Conservation (phyloP, 139 green algal species). For the Microglena sp. region DNA sequence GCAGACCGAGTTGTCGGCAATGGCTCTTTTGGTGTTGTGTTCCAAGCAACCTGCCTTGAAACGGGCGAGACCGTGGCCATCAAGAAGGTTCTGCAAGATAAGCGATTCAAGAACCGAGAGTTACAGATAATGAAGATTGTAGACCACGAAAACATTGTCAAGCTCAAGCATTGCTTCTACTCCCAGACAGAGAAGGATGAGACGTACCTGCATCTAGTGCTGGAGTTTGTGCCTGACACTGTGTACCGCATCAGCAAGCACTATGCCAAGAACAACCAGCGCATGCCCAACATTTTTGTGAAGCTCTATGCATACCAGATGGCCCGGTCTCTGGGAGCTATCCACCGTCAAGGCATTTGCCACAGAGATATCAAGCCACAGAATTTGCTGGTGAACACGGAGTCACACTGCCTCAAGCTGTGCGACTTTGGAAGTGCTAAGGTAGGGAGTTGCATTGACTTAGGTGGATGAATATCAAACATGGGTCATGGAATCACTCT, state of each 20-base stretch:
- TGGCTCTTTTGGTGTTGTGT: slow-evolving; percentile 97
- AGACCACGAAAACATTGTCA: slow-evolving; percentile 93
- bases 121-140: slow-evolving; percentile 98
- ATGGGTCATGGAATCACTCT: slow-evolving; percentile 17
- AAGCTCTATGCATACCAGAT: slow-evolving; percentile 96
- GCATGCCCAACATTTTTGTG: slow-evolving; percentile 87
- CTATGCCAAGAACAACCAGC: slow-evolving; percentile 86
- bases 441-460: slow-evolving; percentile 67
- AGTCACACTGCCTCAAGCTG: slow-evolving; percentile 90
- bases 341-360: slow-evolving; percentile 81
- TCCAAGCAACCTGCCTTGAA: slow-evolving; percentile 88
- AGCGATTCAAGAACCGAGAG: slow-evolving; percentile 99
- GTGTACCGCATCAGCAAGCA: slow-evolving; percentile 95
- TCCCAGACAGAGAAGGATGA: slow-evolving; percentile 60
- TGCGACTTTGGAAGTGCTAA: slow-evolving; percentile 99
- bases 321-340: slow-evolving; percentile 70
- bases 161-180: slow-evolving; percentile 97
- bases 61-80: slow-evolving; percentile 94
- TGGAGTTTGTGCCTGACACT: slow-evolving; percentile 98
- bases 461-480: slow-evolving; percentile 87
- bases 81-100: slow-evolving; percentile 99
- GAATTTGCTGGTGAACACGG: slow-evolving; percentile 80
- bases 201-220: slow-evolving; percentile 96
- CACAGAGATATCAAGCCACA: slow-evolving; percentile 87
- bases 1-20: slow-evolving; percentile 93